Conservation (phyloP, 768 basidiomycete species). For the Mrakia gelida region DNA sequence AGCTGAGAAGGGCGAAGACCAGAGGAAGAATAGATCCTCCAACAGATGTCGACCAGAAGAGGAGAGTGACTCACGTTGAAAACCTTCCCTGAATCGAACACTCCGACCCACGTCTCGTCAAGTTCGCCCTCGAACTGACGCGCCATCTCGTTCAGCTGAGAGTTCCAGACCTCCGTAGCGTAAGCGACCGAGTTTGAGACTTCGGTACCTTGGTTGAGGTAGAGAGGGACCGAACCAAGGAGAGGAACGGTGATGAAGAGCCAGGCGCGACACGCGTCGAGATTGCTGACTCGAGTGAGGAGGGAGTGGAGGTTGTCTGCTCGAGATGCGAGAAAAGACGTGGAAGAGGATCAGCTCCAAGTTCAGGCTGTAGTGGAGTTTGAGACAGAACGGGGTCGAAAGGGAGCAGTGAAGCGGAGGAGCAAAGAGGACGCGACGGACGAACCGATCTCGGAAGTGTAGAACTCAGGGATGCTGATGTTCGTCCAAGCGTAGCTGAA, state of each 20-base stretch:
- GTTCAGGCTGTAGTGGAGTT: too few relatives aligned
- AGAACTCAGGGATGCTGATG: not conserved
- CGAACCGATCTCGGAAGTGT: not conserved
- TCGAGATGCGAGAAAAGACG: not conserved
- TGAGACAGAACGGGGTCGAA: too few relatives aligned
- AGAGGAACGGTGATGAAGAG: not conserved
- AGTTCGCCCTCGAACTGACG: not conserved
- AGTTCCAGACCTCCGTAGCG: not conserved
- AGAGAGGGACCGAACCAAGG: not conserved
- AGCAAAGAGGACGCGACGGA: not conserved
- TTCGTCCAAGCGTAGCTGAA: not conserved
- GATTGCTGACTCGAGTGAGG: not conserved
- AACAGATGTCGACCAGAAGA: not conserved
- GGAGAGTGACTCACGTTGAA: not conserved
- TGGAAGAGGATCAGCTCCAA: too few relatives aligned
- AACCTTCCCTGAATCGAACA: not conserved
- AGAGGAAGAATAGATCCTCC: too few relatives aligned
- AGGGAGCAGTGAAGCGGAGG: not conserved
- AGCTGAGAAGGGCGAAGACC: too few relatives aligned
- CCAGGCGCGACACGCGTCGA: not conserved
- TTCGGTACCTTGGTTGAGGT: not conserved
- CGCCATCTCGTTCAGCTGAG: not conserved
- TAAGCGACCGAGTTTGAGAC: not conserved
- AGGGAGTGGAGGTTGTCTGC: not conserved
- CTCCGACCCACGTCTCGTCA: not conserved